phyloP scores from a whole-genome alignment of 176 grass and related monocot genomes.

The Poa annua region DNA sequence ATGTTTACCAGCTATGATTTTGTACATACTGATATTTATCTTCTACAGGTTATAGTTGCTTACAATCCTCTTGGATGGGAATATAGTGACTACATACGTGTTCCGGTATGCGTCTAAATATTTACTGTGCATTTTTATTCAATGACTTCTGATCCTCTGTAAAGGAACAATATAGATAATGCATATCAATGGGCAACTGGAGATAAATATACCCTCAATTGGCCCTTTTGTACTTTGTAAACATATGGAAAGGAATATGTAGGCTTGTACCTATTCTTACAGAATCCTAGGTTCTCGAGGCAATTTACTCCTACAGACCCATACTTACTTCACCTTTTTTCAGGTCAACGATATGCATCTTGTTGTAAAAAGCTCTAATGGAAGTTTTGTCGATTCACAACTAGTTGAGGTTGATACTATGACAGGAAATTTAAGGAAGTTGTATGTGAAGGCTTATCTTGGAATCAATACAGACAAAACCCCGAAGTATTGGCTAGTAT shows the following conservation, averaged over 20 bases:
- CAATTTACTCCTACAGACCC: neutral
- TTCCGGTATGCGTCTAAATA: slow-evolving; percentile 61
- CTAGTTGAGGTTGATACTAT: slow-evolving; percentile 75
- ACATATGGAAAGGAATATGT: neutral
- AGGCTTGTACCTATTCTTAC: neutral
- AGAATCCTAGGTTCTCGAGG: neutral
- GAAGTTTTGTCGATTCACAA: slow-evolving; percentile 69
- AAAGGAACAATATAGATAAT: neutral
- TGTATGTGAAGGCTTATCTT: slow-evolving; percentile 88
- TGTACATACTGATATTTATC: slow-evolving; percentile 2
- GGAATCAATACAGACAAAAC: slow-evolving; percentile 58
- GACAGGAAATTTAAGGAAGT: slow-evolving; percentile 68
- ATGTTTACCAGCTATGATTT: slow-evolving; percentile 22
- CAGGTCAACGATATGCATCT: slow-evolving; percentile 77
- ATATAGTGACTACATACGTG: slow-evolving; percentile 64
- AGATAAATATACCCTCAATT: neutral
- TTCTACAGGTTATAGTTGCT: slow-evolving; percentile 61
- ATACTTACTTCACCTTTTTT: slow-evolving; percentile 35
- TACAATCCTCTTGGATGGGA: slow-evolving; percentile 93
- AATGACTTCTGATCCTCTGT: neutral
- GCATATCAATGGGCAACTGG: neutral
- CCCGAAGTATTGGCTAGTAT: slow-evolving; percentile 87
- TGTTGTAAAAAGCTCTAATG: slow-evolving; percentile 67
- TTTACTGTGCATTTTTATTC: neutral
- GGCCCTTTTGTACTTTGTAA: neutral